These are phyloP conservation scores for Pseudozyma thailandica DNA, from an alignment of 1,284 basidiomycete species.

Conservation along the genomic window DNA sequence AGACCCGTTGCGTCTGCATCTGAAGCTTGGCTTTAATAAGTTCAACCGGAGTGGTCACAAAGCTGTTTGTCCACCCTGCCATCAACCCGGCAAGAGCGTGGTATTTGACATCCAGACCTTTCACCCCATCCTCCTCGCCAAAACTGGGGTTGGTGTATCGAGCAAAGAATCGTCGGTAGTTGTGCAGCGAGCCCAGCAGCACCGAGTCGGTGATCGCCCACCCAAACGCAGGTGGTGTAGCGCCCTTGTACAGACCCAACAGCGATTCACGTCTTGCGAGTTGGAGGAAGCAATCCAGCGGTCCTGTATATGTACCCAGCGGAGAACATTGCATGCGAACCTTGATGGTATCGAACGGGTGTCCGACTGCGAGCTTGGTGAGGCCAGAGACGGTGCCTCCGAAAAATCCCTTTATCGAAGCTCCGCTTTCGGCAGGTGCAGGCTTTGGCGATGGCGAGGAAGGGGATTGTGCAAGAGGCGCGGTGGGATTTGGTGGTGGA, in stretches of 20 bases:
- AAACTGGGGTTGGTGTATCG: conserved; percentile 19
- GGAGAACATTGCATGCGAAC: conserved; percentile 79
- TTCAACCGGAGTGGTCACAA: conserved; percentile 76
- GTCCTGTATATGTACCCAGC: conserved; percentile 76
- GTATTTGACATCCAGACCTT: conserved; percentile 41
- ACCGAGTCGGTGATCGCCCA: conserved; percentile 82
- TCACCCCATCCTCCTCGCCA: conserved; percentile 27
- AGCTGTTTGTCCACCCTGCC: conserved; percentile 79
- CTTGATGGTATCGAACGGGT: conserved; percentile 77
- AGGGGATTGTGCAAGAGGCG: conserved; percentile 7
- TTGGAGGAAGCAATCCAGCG: conserved; percentile 76
- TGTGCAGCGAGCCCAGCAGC: conserved; percentile 76
- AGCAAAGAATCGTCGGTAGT: conserved; percentile 45
- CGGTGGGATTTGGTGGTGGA: conserved; percentile 30
- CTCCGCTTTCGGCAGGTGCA: conserved; percentile 15
- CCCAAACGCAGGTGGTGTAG: conserved; percentile 76
- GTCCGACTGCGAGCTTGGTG: conserved; percentile 69
- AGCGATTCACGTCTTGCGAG: conserved; percentile 74
- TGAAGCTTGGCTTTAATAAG: conserved; percentile 76
- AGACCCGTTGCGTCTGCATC: conserved; percentile 75
- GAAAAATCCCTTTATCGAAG: conserved; percentile 66
- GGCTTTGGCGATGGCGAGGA: neutral
- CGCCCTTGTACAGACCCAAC: conserved; percentile 70
- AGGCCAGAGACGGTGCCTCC: conserved; percentile 68
- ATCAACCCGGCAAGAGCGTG: conserved; percentile 75